Base-by-base conservation (phyloP, 371 early-diverging fungal species). In the Syncephalis plumigaleata region DNA sequence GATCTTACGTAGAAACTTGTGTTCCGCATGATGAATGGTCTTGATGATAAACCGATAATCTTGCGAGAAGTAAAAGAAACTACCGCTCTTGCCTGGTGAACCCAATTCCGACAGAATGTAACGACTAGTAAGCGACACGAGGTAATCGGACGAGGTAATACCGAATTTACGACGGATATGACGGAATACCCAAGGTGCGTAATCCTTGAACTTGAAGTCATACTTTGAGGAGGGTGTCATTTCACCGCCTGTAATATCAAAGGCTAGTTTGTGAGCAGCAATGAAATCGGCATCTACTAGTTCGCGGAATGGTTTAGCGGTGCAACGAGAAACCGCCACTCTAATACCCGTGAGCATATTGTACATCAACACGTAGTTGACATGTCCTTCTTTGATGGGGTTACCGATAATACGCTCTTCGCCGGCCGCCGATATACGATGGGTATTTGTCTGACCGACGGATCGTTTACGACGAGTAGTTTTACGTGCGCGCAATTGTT, bases 21-120 rank as follows among this genome's bases (percentile, higher is more conserved):
- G 94, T 59, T 96, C 96, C 2, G 85, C 67, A 52, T 84, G 84
- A 60, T 87, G 89, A 38, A 96, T 85, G 3, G 97, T 95, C 55
- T 96, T 96, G 73, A 96, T 96, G 55, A 96, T 94, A 63, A 90
- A 95, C 9, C 94, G 79, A 60, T 87, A 92, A 66, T 96, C 97
- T 50, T 86, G 79, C 16, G 91, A 93, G 66, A 82, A 91, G 71
- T 94, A 97, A 58, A 97, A 93, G 65, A 94, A 95, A 49, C 82
- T 81, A 7, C 93, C 91, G 51, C 84, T 84, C 63, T 94, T 94
- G 18, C 97, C 97, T 3, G 94, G 83, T 21, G 87, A 87, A 11
- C 81, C 86, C n/a, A 95, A 70, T 59, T 97, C 95, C 20, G 88
- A 88, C 0, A 97, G 68, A 39, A 94, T 88, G 60, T 94, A 95